Conservation (phyloP, 1,139 yeast genomes). For the Candida buenavistaensis region DNA sequence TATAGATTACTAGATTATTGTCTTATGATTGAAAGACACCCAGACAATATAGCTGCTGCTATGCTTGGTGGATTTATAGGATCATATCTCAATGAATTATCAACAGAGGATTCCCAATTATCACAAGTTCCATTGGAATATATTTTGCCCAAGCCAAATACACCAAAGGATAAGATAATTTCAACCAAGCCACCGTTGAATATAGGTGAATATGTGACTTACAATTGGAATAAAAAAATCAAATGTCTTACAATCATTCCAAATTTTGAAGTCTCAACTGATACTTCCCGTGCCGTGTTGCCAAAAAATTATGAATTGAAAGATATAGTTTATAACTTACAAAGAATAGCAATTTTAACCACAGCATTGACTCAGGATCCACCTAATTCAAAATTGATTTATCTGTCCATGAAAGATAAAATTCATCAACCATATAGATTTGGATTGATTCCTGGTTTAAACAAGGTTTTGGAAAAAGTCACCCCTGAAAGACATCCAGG, state of each 20-base stretch:
- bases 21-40: slow-evolving; percentile 95
- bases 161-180: slow-evolving; percentile 54
- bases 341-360: slow-evolving; percentile 46
- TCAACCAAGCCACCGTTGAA: slow-evolving; percentile 64
- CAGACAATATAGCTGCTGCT: slow-evolving; percentile 97
- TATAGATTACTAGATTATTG: slow-evolving; percentile 90
- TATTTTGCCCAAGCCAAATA: slow-evolving; percentile 76
- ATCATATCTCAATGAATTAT: slow-evolving; percentile 80
- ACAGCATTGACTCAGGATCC: slow-evolving; percentile 82
- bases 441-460: slow-evolving; percentile 85
- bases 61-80: slow-evolving; percentile 99
- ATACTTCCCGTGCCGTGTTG: slow-evolving; percentile 83
- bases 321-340: slow-evolving; percentile 85
- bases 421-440: slow-evolving; percentile 95
- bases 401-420: slow-evolving; percentile 95
- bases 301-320: slow-evolving; percentile 77
- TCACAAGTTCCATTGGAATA: slow-evolving; percentile 83
- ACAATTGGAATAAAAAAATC: slow-evolving; percentile 77
- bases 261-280: slow-evolving; percentile 90
- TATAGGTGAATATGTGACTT: slow-evolving; percentile 87
- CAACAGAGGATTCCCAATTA: slow-evolving; percentile 65
- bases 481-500: slow-evolving; percentile 85
- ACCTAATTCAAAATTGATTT: slow-evolving; percentile 80
- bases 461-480: slow-evolving; percentile 74
- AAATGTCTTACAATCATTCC: slow-evolving; percentile 92